Evolutionary conservation across 306 rosid genomes (phyloP).

Genomic region (Pterocarpus santalinus): DNA sequence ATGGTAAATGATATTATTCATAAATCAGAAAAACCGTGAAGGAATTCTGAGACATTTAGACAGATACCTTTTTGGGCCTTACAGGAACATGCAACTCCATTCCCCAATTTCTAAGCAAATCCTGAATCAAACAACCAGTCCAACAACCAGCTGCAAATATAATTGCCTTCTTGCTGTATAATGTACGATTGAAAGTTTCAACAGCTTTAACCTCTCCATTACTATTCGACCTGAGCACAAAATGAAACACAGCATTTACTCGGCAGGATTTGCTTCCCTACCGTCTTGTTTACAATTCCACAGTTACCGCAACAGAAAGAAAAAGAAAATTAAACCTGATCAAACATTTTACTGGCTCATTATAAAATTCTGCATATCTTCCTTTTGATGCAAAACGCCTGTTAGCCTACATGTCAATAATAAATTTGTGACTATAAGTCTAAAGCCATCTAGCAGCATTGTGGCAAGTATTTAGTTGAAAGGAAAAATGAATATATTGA

Average conservation of each 20-base stretch:
- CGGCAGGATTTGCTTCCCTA: conserved; percentile 3
- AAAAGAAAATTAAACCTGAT: conserved; percentile 62
- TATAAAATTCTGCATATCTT: conserved; percentile 83
- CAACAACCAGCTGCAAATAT: conserved; percentile 95
- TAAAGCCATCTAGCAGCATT: conserved; percentile 18
- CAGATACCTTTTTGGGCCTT: conserved; percentile 84
- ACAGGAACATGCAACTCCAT: conserved; percentile 74
- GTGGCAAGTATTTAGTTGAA: not conserved
- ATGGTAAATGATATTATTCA: conserved; percentile 18
- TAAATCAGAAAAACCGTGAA: conserved; percentile 20
- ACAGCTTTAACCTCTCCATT: conserved; percentile 64
- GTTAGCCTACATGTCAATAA: conserved; percentile 66
- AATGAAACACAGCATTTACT: conserved; percentile 33
- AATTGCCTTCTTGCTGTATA: conserved; percentile 77
- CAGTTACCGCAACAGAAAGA: conserved; percentile 21
- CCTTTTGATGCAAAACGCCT: conserved; percentile 63
- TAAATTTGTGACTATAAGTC: conserved; percentile 23
- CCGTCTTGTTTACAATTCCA: conserved; percentile 23
- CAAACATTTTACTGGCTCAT: conserved; percentile 78
- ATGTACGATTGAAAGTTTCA: conserved; percentile 66
- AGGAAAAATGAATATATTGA: conserved; percentile 5
- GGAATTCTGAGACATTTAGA: conserved; percentile 22
- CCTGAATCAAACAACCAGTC: conserved; percentile 89
- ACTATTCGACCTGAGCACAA: conserved; percentile 65
- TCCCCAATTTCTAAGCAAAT: conserved; percentile 68